Evolutionary conservation across 2,329 filamentous ascomycete genomes (phyloP), one percentile per base, ranked within the genome.

Genomic region (Alternaria longipes): DNA sequence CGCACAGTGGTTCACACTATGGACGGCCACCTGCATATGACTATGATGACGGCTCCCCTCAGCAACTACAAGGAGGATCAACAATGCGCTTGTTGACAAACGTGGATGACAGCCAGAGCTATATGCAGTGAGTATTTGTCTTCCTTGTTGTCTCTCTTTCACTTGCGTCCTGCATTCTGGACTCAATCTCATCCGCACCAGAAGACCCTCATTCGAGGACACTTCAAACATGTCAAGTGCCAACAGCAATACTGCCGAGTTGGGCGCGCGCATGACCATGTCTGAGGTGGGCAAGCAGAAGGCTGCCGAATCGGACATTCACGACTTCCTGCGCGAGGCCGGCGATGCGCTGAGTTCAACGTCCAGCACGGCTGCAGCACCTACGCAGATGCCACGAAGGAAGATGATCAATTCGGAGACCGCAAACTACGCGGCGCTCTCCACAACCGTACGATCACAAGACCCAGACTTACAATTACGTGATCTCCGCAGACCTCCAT

Each of bases 21-120:
- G 71, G 73, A 49, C 76, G 77, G 46, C 81, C 81, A 49, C 82
- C 82, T 63, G 76, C 79, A 68, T 84, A 84, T 56, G 79, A 81
- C 62, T 80, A 83, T 44, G 76, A 79, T 46, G 76, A 79, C 51
- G 71, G 68, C 47, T 70, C 74, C 18, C 73, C 75, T 32, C 73
- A 71, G 34, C 68, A 74, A 49, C 66, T 69, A 57, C 78, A 78
- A 68, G 76, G 79, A 71, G 80, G 80, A 57, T 78, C 81, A 56
- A 82, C 81, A 46, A 84, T 85, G 82, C 81, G 83, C 60, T 76
- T 84, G 72, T 78, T 85, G 77, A 83, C 82, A 65, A 80, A 80
- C 64, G 75, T 71, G 41, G 81, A 84, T 54, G 80, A 82, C 49
- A 73, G 71, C 64, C 71, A 72, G 54, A 74, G 74, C 66, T 81